Percentiles rank a stretch among this genome's conserved stretches.
Conservation (phyloP, 345 rosid species). For the Chamaenerion angustifolium region DNA sequence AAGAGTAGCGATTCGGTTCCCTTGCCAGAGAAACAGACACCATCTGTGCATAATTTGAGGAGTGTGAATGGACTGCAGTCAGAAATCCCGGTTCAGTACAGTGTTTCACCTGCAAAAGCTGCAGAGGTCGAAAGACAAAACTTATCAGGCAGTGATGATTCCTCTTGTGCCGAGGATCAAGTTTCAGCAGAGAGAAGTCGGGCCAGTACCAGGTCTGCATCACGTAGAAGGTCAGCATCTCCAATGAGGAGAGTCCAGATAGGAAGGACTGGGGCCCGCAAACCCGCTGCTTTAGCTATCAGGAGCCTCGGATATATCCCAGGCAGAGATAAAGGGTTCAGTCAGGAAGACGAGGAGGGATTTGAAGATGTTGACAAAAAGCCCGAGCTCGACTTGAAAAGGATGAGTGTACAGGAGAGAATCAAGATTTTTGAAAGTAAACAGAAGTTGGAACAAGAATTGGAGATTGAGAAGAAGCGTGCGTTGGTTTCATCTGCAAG, state of each 20-base stretch:
- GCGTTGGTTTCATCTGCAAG: slow-evolving; percentile 14
- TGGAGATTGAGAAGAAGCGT: slow-evolving; percentile 24
- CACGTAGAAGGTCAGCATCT: slow-evolving; percentile 55
- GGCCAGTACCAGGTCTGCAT: slow-evolving; percentile 31
- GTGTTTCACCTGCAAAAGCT: slow-evolving; percentile 46
- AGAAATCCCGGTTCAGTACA: slow-evolving; percentile 32
- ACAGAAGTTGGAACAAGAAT: slow-evolving; percentile 27
- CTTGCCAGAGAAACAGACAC: slow-evolving; percentile 11
- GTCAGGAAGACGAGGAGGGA: slow-evolving; percentile 25
- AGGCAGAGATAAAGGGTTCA: slow-evolving; percentile 24
- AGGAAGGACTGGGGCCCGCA: slow-evolving; percentile 39
- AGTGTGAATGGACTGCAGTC: slow-evolving; percentile 7
- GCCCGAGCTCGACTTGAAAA: slow-evolving; percentile 21
- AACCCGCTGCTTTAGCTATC: slow-evolving; percentile 41
- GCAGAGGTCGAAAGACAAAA: slow-evolving; percentile 45
- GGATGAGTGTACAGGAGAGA: slow-evolving; percentile 54
- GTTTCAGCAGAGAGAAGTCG: slow-evolving; percentile 38
- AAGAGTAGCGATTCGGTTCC: slow-evolving; percentile 9
- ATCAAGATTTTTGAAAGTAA: slow-evolving; percentile 51
- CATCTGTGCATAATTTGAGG: slow-evolving; percentile 3
- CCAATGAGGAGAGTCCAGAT: slow-evolving; percentile 63
- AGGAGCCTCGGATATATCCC: slow-evolving; percentile 45
- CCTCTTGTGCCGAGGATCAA: slow-evolving; percentile 27
- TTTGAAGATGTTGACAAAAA: slow-evolving; percentile 20
- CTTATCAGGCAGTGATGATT: slow-evolving; percentile 31